Evolutionary conservation across 2,329 filamentous ascomycete species (phyloP), one percentile per base, ranked within the genome.

Genomic region (Zymoseptoria tritici): DNA sequence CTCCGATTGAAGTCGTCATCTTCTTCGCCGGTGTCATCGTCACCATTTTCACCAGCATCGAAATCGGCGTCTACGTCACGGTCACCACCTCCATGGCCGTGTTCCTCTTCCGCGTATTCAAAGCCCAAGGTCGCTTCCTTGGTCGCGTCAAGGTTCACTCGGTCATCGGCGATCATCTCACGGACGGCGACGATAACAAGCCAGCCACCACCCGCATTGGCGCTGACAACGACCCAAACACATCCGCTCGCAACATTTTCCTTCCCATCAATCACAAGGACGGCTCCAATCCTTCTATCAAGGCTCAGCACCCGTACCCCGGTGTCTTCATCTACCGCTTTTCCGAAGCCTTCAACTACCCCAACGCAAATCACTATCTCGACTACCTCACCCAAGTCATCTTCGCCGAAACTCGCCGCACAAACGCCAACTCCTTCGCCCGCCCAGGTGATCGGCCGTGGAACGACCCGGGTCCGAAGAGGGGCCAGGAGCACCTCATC

Each of bases 311-410:
- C 57, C 92, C 94, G 0, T 90, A 94, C 69, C 93, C 93, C 0
- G 94, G 94, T 56, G 83, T 99, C 66, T 96, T 97, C 76, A 96
- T 97, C 70, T 97, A 96, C 78, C 86, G 93, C 52, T 97, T 96
- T 75, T 86, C 89, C 0, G 93, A 97, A 77, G 90, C 92, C 51
- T 96, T 96, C 81, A 96, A 94, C 76, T 99, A 97, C 70, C 91
- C 93, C 61, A 99, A 96, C 68, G 91, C 91, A 20, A 90, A 90
- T 69, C 87, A 90, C 72, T 91, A 95, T 64, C 84, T 96, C 59
- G 91, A 97, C 70, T 84, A 90, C 69, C 71, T 80, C 54, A 70
- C 77, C 11, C 64, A 73, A 3, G 67, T 70, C 6, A 77, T 79
- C n/a, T 78, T 80, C 63, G 68, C 72, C 51, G 77, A 86, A 61